Evolutionary conservation across 306 rosid species (phyloP).

Genomic region (Biancaea sappan): DNA sequence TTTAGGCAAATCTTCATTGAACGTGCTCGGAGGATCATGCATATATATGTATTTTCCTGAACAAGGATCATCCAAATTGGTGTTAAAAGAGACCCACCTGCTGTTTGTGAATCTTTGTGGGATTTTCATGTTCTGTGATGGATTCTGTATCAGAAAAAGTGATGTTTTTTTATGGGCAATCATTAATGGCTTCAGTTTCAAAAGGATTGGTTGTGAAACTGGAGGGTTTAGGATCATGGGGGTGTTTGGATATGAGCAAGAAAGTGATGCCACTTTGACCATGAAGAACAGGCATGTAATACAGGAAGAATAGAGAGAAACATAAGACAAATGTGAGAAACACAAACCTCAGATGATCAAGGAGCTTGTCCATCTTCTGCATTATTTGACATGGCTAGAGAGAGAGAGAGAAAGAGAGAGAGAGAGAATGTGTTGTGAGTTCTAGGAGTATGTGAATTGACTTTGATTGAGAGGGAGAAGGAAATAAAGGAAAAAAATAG

Average conservation of each 20-base stretch:
- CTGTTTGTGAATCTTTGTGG: background rate
- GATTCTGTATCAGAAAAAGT: background rate
- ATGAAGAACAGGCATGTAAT: constrained; percentile 29
- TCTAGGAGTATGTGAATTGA: background rate
- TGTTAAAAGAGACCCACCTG: no score
- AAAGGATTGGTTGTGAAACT: background rate
- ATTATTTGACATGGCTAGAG: constrained; percentile 8
- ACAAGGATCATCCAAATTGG: no score
- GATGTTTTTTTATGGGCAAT: background rate
- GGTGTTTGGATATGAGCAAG: constrained; percentile 16
- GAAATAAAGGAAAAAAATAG: background rate
- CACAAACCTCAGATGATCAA: constrained; percentile 48
- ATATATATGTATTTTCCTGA: constrained; percentile 47
- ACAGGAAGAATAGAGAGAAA: constrained; percentile 37
- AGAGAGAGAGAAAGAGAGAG: no score
- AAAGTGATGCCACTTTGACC: constrained; percentile 26
- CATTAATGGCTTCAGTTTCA: background rate
- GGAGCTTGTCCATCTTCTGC: constrained; percentile 37
- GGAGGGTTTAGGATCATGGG: background rate
- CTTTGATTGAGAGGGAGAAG: constrained; percentile 13
- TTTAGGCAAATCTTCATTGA: constrained; percentile 53
- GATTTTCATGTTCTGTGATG: no score
- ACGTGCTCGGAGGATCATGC: constrained; percentile 51
- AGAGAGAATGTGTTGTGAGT: background rate
- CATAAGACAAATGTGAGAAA: constrained; percentile 30